These are phyloP conservation scores for Suillus subalutaceus DNA, from an alignment of 768 basidiomycete genomes.

Conservation along the genomic window DNA sequence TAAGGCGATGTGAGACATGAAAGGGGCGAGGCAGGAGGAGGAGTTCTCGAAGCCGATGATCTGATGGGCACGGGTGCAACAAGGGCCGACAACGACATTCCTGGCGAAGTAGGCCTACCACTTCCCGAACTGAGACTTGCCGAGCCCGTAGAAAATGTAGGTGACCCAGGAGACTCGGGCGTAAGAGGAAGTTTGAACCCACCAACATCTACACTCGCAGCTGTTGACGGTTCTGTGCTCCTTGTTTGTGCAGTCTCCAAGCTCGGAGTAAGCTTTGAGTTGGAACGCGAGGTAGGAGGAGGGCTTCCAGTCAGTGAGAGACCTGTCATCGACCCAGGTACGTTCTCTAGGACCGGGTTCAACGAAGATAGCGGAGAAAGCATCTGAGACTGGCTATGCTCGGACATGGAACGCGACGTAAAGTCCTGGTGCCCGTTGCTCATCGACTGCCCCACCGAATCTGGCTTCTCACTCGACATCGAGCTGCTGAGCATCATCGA, in stretches of 20 bases:
- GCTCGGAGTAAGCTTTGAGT: conserved; percentile 41
- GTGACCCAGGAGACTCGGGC: conserved; percentile 26
- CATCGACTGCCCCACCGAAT: not conserved
- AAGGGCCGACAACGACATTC: conserved; percentile 1
- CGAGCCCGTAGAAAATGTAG: conserved; percentile 3
- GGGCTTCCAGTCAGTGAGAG: conserved; percentile 30
- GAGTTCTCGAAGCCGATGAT: conserved; percentile 21
- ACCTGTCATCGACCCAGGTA: conserved; percentile 21
- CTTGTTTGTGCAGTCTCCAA: conserved; percentile 23
- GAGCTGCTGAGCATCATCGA: conserved; percentile 17
- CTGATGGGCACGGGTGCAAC: conserved; percentile 14
- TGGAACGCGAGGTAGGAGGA: conserved; percentile 37
- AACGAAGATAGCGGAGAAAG: not conserved
- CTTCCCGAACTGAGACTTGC: conserved; percentile 3
- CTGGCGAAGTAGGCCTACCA: conserved; percentile 1
- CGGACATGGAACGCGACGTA: conserved; percentile 5
- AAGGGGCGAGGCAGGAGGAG: conserved; percentile 24
- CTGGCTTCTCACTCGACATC: conserved; percentile 28
- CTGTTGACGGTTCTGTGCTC: conserved; percentile 22
- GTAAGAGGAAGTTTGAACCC: conserved; percentile 35
- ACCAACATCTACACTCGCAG: conserved; percentile 27
- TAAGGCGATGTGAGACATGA: conserved; percentile 41
- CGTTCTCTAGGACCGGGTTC: conserved; percentile 21
- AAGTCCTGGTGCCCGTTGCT: conserved; percentile 6
- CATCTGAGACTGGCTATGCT: conserved; percentile 2